A percentile compares a stretch with the other conserved stretches of the same genome.
These are phyloP conservation scores for Hypoxylon trugodes DNA, from an alignment of 495 filamentous ascomycete species.

Conservation along the genomic window DNA sequence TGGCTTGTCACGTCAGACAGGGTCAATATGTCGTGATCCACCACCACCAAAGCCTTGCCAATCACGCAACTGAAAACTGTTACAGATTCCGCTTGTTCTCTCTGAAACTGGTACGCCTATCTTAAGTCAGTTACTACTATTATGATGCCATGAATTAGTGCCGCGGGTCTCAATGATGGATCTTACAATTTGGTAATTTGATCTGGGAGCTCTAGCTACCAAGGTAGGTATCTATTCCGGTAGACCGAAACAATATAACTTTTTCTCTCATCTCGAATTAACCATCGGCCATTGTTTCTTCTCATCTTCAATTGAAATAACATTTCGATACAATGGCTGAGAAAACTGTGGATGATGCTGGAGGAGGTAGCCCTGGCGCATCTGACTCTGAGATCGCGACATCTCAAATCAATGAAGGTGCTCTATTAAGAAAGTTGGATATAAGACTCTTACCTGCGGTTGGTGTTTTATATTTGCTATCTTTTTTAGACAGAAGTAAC, in stretches of 20 bases:
- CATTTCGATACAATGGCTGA: constrained; percentile 17
- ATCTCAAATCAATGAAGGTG: constrained; percentile 63
- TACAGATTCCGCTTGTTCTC: constrained; percentile 20
- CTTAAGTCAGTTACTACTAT: constrained; percentile 27
- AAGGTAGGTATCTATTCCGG: neutral
- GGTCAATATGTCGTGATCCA: constrained; percentile 38
- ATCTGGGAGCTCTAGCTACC: neutral
- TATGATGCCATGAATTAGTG: constrained; percentile 31
- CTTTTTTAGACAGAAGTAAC: constrained; percentile 80
- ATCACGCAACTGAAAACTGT: constrained; percentile 17
- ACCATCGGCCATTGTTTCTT: neutral
- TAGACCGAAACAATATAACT: neutral
- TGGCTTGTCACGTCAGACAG: constrained; percentile 29
- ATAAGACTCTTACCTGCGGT: constrained; percentile 69
- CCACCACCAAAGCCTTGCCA: constrained; percentile 12
- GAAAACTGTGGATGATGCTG: constrained; percentile 12
- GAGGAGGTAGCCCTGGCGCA: constrained; percentile 19
- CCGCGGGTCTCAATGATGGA: neutral
- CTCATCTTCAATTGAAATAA: neutral
- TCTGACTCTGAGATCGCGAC: constrained; percentile 41
- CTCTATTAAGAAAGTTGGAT: constrained; percentile 73
- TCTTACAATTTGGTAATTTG: neutral
- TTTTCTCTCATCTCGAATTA: neutral
- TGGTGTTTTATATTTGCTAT: constrained; percentile 74
- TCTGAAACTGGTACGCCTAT: constrained; percentile 9